These are phyloP conservation scores for Solanum virginianum DNA, from an alignment of 257 asterid genomes.

Conservation along the genomic window DNA sequence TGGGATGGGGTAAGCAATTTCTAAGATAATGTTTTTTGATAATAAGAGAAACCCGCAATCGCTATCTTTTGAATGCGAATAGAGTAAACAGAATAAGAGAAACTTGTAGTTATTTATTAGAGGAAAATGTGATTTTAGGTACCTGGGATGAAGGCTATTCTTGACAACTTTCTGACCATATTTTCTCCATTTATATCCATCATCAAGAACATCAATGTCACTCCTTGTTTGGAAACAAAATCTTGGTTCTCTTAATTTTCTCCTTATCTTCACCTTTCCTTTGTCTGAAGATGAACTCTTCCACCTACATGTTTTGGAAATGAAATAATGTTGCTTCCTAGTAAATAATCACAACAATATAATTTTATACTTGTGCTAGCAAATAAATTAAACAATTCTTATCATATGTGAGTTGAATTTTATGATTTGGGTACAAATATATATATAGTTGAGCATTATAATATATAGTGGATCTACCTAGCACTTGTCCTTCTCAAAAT, in stretches of 20 bases:
- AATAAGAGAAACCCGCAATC: too few relatives aligned
- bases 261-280: slow-evolving; percentile 65
- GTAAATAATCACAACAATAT: background rate
- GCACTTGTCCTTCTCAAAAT: background rate
- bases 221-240: slow-evolving; percentile 97
- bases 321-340: background rate
- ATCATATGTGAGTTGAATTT: background rate
- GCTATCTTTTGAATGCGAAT: too few relatives aligned
- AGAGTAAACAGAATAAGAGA: background rate
- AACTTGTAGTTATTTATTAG: background rate
- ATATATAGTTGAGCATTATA: background rate
- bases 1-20: background rate
- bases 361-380: background rate
- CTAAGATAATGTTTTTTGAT: background rate
- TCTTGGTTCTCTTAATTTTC: slow-evolving; percentile 87
- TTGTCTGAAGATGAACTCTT: slow-evolving; percentile 53
- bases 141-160: slow-evolving; percentile 98
- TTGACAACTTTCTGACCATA: slow-evolving; percentile 94
- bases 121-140: background rate
- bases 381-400: background rate
- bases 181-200: slow-evolving; percentile 98
- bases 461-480: background rate
- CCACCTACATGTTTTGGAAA: slow-evolving; percentile 39
- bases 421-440: background rate
- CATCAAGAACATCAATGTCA: slow-evolving; percentile 93